phyloP scores from a whole-genome alignment of 2,329 filamentous ascomycete genomes.

The Phyllosticta citrichinensis region DNA sequence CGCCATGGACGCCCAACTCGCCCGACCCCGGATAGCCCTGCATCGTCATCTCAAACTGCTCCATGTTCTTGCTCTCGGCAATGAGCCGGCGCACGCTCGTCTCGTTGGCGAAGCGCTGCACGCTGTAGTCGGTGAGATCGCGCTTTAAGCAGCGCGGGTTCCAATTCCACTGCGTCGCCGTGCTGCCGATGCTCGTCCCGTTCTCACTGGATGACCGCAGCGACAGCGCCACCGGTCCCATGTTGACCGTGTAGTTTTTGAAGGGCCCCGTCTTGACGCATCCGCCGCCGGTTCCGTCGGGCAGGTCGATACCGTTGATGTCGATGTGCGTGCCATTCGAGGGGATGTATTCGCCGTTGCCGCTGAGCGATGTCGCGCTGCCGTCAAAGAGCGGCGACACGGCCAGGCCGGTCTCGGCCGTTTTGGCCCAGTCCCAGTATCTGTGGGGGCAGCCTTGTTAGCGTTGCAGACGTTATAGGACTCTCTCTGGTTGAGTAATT shows the following conservation, averaged over 20 bases:
- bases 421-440: conserved; percentile 9
- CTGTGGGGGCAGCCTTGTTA: background rate
- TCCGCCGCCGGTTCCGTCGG: conserved; percentile 45
- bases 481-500: background rate
- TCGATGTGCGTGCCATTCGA: conserved; percentile 7
- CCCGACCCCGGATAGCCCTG: conserved; percentile 26
- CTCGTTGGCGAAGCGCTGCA: conserved; percentile 16
- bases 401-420: conserved; percentile 2
- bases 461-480: background rate
- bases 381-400: conserved; percentile 47
- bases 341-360: conserved; percentile 30
- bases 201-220: background rate
- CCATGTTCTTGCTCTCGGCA: conserved; percentile 18
- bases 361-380: conserved; percentile 36
- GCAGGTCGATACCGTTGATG: conserved; percentile 25
- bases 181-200: conserved; percentile 15
- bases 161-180: conserved; percentile 14
- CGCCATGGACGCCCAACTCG: conserved; percentile 36
- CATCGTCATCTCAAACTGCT: conserved; percentile 28
- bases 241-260: conserved; percentile 34
- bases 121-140: conserved; percentile 24
- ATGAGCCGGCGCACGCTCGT: conserved; percentile 17
- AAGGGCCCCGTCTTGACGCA: conserved; percentile 46
- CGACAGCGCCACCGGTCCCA: conserved; percentile 35
- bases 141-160: conserved; percentile 31